These are phyloP conservation scores for Penicillium cataractarum DNA, from an alignment of 495 filamentous ascomycete genomes.

Conservation along the genomic window DNA sequence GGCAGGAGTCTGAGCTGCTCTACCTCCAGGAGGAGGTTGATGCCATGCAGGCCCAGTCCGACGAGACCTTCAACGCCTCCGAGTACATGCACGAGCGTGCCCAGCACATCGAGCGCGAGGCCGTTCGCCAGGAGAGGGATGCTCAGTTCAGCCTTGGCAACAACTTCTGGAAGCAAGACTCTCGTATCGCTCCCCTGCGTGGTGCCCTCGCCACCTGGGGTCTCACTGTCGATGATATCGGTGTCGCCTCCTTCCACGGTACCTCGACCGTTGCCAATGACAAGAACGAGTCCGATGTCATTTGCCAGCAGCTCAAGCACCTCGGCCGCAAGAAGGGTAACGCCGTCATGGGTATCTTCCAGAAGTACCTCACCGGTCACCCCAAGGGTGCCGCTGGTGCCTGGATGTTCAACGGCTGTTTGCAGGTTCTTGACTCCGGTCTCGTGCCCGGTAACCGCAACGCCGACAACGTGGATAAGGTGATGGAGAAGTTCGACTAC, in stretches of 20 bases:
- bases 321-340: constrained; percentile 96
- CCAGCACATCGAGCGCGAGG: constrained; percentile 86
- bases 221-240: constrained; percentile 94
- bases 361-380: constrained; percentile 98
- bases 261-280: constrained; percentile 98
- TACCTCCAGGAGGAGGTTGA: constrained; percentile 89
- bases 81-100: constrained; percentile 88
- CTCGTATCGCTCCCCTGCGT: constrained; percentile 89
- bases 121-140: constrained; percentile 86
- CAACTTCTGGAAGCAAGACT: constrained; percentile 96
- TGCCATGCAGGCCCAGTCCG: constrained; percentile 82
- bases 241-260: constrained; percentile 96
- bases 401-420: constrained; percentile 98
- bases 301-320: constrained; percentile 95
- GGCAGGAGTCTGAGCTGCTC: constrained; percentile 92
- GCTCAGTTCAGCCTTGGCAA: constrained; percentile 90
- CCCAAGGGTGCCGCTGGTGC: constrained; percentile 98
- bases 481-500: constrained; percentile 96
- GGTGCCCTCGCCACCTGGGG: constrained; percentile 97
- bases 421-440: constrained; percentile 92
- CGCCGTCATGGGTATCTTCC: constrained; percentile 95
- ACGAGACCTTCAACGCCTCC: constrained; percentile 67
- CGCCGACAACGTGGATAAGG: constrained; percentile 94
- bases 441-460: constrained; percentile 97
- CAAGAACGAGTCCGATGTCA: constrained; percentile 98